Evolutionary conservation across 192 early-diverging fungal species (phyloP), one percentile per base, ranked within the genome.

Genomic region (Coemansia sp.): DNA sequence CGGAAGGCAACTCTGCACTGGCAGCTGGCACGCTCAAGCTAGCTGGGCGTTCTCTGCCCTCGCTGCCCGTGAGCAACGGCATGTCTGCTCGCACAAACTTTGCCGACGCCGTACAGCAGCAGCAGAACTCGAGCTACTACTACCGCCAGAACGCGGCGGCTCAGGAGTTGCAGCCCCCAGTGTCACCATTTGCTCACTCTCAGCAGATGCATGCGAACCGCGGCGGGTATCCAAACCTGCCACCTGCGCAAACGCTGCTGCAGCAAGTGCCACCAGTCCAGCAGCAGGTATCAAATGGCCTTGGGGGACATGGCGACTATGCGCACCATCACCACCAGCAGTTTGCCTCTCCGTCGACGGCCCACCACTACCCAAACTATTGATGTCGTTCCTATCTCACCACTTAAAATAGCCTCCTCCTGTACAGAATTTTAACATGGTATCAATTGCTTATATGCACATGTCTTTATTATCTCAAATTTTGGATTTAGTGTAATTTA

Each of bases 231-330:
- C 64, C 59, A 21, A 75, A 77, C 10, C 71, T 77, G 72, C 79
- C 79, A 21, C 65, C 74, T 3, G 74, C 79, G 3, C 79, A 82
- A 68, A 62, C 74, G 27, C 71, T 82, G 74, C 39, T 82, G 66
- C 73, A 81, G 53, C 74, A 68, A 37, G 27, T 82, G 66, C 73
- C 75, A 39, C 74, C 71, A 37, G 27, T 36, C 44, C 70, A 56
- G 40, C 61, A 41, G 33, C 73, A 60, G 35, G 48, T 35, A 46
- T 29, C 48, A n/a, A 40, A 14, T 9, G 63, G 33, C 8, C 63
- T 40, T 40, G 59, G 17, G 29, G 54, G 17, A 24, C 29, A 63
- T 13, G 46, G 63, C 17, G 67, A 68, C 35, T 68, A 68, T 48
- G 39, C 53, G 19, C 62, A 72, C 44, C 53, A 51, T 39, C 44